phyloP scores from a whole-genome alignment of 148 eudicot species.

The Spergularia bocconei region DNA sequence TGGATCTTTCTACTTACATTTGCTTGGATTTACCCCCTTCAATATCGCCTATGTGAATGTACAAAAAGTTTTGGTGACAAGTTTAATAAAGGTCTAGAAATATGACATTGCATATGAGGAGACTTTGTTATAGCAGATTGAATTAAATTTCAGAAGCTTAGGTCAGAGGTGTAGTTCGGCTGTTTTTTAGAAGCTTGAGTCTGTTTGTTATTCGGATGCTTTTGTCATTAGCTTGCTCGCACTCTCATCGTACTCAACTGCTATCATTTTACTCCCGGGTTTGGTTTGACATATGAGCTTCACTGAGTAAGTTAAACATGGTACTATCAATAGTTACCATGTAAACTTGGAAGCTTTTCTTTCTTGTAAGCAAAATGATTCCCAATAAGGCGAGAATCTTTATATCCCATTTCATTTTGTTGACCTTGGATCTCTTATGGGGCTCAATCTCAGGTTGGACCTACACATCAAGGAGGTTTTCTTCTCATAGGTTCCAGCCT shows the following conservation, averaged over 20 bases:
- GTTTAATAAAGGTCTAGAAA: too few relatives aligned
- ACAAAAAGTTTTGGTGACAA: not conserved
- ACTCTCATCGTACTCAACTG: not conserved
- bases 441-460: constrained; percentile 42
- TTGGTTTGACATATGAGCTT: not conserved
- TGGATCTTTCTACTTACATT: too few relatives aligned
- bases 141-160: not conserved
- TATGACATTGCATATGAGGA: too few relatives aligned
- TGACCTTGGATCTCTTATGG: constrained; percentile 1
- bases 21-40: too few relatives aligned
- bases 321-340: not conserved
- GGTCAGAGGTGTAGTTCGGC: not conserved
- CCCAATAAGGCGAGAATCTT: not conserved
- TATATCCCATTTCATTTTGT: not conserved
- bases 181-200: not conserved
- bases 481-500: constrained; percentile 30
- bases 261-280: not conserved
- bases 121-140: not conserved
- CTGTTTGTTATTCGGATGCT: not conserved
- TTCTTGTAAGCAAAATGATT: not conserved
- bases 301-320: not conserved
- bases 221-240: not conserved
- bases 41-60: not conserved
- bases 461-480: constrained; percentile 35
- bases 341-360: not conserved